These are phyloP conservation scores for Gelatoporia subvermispora DNA, from an alignment of 768 basidiomycete genomes.

Conservation along the genomic window DNA sequence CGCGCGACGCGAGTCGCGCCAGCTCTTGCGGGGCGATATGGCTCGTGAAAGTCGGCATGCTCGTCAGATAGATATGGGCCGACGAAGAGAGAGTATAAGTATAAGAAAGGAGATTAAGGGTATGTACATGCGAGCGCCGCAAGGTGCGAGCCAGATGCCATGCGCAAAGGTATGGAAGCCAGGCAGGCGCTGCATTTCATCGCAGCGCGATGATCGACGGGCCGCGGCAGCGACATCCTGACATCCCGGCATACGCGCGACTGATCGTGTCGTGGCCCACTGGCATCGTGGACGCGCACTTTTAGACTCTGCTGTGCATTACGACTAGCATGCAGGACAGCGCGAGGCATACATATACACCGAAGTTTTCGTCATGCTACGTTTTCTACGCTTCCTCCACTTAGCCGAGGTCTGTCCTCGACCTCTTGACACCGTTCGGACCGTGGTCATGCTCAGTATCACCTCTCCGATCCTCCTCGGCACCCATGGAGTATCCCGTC, in stretches of 20 bases:
- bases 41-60: slow-evolving; percentile 19
- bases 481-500: slow-evolving; percentile 53
- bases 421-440: slow-evolving; percentile 21
- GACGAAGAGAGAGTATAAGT: background rate
- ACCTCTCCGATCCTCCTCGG: slow-evolving; percentile 10
- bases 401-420: slow-evolving; percentile 19
- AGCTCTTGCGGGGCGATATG: slow-evolving; percentile 25
- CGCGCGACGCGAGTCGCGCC: slow-evolving; percentile 11
- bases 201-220: slow-evolving; percentile 2
- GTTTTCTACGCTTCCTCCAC: too few species aligned
- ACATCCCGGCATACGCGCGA: too few species aligned
- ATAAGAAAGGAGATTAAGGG: background rate
- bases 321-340: background rate
- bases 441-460: slow-evolving; percentile 13
- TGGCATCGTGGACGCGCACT: too few species aligned
- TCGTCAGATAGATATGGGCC: background rate
- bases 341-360: background rate
- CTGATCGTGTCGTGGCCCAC: too few species aligned
- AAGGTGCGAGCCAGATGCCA: background rate
- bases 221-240: too few species aligned
- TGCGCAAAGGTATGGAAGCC: background rate
- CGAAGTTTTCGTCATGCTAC: too few species aligned
- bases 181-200: slow-evolving; percentile 9
- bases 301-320: too few species aligned
- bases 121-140: background rate